Evolutionary conservation across 192 early-diverging fungal species (phyloP).

Genomic region (Linnemannia elongata): DNA sequence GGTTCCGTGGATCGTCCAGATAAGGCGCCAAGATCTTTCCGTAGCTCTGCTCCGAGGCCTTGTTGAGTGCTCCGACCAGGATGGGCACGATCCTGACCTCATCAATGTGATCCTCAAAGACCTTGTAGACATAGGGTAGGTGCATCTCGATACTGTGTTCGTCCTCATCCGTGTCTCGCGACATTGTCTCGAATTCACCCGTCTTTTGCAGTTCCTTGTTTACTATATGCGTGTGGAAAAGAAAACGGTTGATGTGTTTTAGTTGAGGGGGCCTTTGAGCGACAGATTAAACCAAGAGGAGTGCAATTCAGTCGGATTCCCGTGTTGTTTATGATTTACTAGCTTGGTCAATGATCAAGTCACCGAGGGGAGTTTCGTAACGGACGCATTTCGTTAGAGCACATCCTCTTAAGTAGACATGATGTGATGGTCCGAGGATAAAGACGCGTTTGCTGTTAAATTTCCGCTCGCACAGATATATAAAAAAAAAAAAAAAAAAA

Average conservation of each 20-base stretch:
- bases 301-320: not conserved
- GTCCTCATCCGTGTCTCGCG: conserved; percentile 79
- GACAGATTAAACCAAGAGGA: no score
- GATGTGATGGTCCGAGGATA: conserved; percentile 95
- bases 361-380: conserved; percentile 92
- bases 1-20: conserved; percentile 72
- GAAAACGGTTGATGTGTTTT: not conserved
- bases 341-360: conserved; percentile 78
- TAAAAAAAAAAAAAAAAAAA: not conserved
- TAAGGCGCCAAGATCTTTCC: conserved; percentile 84
- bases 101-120: conserved; percentile 75
- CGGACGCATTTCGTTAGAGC: conserved; percentile 78
- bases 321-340: conserved; percentile 45
- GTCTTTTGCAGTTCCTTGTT: conserved; percentile 75
- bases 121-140: conserved; percentile 88
- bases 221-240: conserved; percentile 51
- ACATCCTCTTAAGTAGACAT: conserved; percentile 84
- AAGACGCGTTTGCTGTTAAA: conserved; percentile 81
- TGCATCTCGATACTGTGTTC: conserved; percentile 99
- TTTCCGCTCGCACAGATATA: not conserved
- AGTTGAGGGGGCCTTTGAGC: no score
- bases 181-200: conserved; percentile 79
- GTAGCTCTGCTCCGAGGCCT: conserved; percentile 72
- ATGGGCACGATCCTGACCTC: conserved; percentile 88
- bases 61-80: conserved; percentile 82